Evolutionary conservation across 306 rosid species (phyloP).

Genomic region (Cucumis sativus): Cucumber_9930_V3 NC_026659.2:5283501-5284000

Average conservation of each 20-base stretch:
- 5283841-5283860: no score
- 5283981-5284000: no score
- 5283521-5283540: background rate
- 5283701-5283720: background rate
- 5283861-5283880: no score
- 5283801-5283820: background rate
- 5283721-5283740: background rate
- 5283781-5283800: background rate
- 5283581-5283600: background rate
- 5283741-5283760: background rate
- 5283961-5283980: no score
- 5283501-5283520: background rate
- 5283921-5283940: no score
- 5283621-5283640: background rate
- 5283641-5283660: conserved; percentile 1
- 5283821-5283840: background rate
- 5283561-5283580: background rate
- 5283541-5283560: background rate
- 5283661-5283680: conserved; percentile 5
- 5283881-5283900: no score
- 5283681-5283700: background rate
- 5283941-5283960: no score
- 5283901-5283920: no score
- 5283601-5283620: background rate
- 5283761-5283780: background rate